phyloP scores from a whole-genome alignment of 2,329 filamentous ascomycete species.

The Elsinoe ampelina region DNA sequence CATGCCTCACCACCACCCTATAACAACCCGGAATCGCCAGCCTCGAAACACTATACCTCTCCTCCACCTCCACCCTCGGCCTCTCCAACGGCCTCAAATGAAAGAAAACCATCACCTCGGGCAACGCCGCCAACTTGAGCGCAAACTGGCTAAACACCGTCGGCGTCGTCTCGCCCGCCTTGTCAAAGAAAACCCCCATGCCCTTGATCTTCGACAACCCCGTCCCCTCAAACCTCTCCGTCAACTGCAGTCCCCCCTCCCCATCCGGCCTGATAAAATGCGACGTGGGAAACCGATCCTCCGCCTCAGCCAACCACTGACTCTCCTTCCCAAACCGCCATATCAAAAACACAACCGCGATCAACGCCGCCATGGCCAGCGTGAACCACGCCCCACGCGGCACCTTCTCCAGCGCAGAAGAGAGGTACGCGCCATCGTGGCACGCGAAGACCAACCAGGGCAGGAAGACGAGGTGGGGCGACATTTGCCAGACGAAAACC shows the following conservation, averaged over 20 bases:
- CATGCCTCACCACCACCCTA: conserved; percentile 20
- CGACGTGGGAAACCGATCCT: conserved; percentile 48
- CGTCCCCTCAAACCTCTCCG: conserved; percentile 31
- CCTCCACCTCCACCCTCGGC: conserved; percentile 18
- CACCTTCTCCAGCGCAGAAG: conserved; percentile 61
- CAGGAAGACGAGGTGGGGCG: conserved; percentile 49
- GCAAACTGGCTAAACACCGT: conserved; percentile 22
- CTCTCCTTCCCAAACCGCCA: conserved; percentile 74
- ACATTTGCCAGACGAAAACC: conserved; percentile 61
- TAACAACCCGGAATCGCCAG: conserved; percentile 19
- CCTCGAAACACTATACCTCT: conserved; percentile 19
- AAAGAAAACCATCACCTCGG: conserved; percentile 20
- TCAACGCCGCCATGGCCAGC: conserved; percentile 51
- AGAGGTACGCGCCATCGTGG: conserved; percentile 61
- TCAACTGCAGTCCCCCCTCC: conserved; percentile 27
- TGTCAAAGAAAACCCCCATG: conserved; percentile 71
- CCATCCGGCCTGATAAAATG: conserved; percentile 29
- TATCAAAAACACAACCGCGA: conserved; percentile 58
- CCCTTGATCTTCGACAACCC: conserved; percentile 38
- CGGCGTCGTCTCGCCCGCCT: conserved; percentile 52
- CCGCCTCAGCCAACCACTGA: conserved; percentile 62
- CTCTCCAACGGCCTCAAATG: conserved; percentile 20
- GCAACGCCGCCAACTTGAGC: conserved; percentile 20
- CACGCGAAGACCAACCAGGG: conserved; percentile 56
- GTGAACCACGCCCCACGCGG: conserved; percentile 74